A percentile compares a stretch with the other conserved stretches of the same genome.
phyloP scores from a whole-genome alignment of 2,329 filamentous ascomycete genomes.

The Didymosphaeria variabile region DNA sequence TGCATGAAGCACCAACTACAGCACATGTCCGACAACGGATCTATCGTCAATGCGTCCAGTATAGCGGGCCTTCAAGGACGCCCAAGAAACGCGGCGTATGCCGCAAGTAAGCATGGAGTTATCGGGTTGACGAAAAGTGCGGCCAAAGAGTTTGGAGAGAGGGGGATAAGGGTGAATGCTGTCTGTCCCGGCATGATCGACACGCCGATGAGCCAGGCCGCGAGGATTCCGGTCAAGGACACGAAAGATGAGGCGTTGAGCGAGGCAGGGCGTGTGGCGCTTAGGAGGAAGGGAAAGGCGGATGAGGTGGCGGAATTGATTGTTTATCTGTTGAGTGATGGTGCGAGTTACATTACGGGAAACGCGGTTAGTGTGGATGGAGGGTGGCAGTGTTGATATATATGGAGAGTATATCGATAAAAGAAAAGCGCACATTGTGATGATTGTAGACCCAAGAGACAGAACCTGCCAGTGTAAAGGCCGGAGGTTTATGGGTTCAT shows the following conservation, averaged over 20 bases:
- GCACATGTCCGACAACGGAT: constrained; percentile 46
- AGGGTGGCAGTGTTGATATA: constrained; percentile 42
- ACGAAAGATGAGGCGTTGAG: constrained; percentile 8
- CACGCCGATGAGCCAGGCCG: constrained; percentile 31
- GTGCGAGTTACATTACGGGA: constrained; percentile 56
- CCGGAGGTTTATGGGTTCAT: too few species aligned
- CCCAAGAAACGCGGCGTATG: constrained; percentile 45
- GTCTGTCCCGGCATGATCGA: constrained; percentile 36
- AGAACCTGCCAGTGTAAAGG: too few species aligned
- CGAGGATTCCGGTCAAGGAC: constrained; percentile 5
- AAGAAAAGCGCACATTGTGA: too few species aligned
- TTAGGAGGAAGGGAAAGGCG: constrained; percentile 30
- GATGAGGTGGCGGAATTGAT: constrained; percentile 53
- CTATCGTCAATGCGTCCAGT: constrained; percentile 39
- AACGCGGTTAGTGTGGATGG: constrained; percentile 56
- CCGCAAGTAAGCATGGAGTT: constrained; percentile 50
- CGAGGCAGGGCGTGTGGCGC: constrained; percentile 19
- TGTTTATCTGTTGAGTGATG: constrained; percentile 56
- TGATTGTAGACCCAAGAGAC: too few species aligned
- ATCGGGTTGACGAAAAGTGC: constrained; percentile 49
- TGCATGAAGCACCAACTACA: constrained; percentile 42
- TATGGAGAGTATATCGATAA: neutral
- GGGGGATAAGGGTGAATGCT: constrained; percentile 38
- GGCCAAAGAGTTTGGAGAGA: constrained; percentile 46
- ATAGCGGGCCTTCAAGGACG: constrained; percentile 60